Evolutionary conservation across 306 rosid genomes (phyloP).

Genomic region (Prunus salicina): DNA sequence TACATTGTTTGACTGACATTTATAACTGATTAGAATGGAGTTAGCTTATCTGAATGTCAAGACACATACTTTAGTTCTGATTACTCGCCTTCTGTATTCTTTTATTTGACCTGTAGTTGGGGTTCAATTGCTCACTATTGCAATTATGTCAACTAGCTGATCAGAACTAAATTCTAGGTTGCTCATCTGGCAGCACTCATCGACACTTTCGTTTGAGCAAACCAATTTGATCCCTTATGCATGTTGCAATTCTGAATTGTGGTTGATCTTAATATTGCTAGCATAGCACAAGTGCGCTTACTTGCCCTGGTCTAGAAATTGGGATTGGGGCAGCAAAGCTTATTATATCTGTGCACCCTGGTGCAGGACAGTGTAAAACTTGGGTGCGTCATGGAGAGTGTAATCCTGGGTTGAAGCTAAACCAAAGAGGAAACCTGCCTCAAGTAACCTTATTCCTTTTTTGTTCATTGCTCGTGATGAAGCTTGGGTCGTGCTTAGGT

Average conservation of each 20-base stretch:
- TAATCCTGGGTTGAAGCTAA: not conserved
- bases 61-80: too few relatives aligned
- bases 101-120: not conserved
- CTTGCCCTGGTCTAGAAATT: too few relatives aligned
- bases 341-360: too few relatives aligned
- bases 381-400: not conserved
- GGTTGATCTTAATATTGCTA: not conserved
- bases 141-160: not conserved
- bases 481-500: not conserved
- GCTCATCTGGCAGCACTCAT: not conserved
- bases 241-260: not conserved
- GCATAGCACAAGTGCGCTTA: not conserved
- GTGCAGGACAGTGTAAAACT: not conserved
- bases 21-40: not conserved
- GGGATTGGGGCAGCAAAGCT: too few relatives aligned
- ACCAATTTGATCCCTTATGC: not conserved
- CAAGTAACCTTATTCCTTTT: not conserved
- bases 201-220: not conserved
- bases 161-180: not conserved
- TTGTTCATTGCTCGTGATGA: not conserved
- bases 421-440: not conserved
- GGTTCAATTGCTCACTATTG: not conserved
- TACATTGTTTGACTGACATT: not conserved
- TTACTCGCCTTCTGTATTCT: not conserved
- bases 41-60: not conserved